Evolutionary conservation across 1,139 yeast genomes (phyloP), one percentile per base, ranked within the genome.

Genomic region (Candida tetrigidarum): DNA sequence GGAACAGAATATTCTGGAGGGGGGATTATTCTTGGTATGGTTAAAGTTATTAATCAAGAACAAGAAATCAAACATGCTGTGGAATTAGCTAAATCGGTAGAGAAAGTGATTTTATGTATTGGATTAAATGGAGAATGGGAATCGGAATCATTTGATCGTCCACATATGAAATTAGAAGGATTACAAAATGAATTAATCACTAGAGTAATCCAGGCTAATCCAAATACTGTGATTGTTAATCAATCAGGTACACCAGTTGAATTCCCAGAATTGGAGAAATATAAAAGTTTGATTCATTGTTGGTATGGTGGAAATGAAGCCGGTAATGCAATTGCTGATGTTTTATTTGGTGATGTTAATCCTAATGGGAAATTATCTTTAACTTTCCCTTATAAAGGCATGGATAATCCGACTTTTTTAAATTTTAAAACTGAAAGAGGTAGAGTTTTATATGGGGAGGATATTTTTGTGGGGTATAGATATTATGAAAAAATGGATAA

Each of bases 241-340:
- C 85, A 81, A 59, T 71, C 83, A 2, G 86, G 87, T 46, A 74
- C 84, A n/a, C 86, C 87, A 1, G 85, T 81, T 28, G 74, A 77
- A 37, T 66, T 82, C 66, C 83, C 84, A 28, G 9, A 26, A 12
- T 81, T 70, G n/a, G 57, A 69, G 34, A 57, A 73, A 18, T 75
- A 73, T 11, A 67, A 70, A 42, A 75, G 75, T 14, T 52, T 81
- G 33, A 62, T 81, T n/a, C 86, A 82, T 43, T 80, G 69, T 8
- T 68, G 74, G 74, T 68, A 62, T 50, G 72, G 72, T 7, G 73
- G 72, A 33, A 63, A 60, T 43, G 64, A 55, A 54, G 47, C 57
- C 43, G 65, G 65, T 20, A 50, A 52, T 44, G 60, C 56, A 4
- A 57, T 62, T 42, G 67, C 61, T 18, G 66, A 61, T 45, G 58